Evolutionary conservation across 140 eudicot genomes (phyloP).

Genomic region (Stevia rebaudiana): DNA sequence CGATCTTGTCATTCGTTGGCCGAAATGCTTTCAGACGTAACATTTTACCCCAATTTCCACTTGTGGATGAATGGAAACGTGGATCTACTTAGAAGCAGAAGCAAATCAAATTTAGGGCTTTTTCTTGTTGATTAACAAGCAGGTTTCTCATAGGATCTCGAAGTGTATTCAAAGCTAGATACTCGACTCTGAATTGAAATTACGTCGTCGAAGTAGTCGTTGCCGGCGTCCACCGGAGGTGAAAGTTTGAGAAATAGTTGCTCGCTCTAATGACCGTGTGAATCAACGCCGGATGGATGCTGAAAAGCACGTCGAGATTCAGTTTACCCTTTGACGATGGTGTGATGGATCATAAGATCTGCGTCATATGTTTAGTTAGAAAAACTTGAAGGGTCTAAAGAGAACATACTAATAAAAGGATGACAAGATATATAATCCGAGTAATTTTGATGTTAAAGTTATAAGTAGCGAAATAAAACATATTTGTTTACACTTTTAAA

Average conservation of each 20-base stretch:
- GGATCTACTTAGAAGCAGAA: conserved; percentile 21
- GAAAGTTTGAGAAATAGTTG: not conserved
- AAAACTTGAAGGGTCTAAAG: conserved; percentile 7
- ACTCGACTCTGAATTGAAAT: conserved; percentile 4
- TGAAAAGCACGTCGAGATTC: conserved; percentile 8
- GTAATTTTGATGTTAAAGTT: too few relatives aligned
- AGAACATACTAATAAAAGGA: not conserved
- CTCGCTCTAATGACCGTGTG: conserved; percentile 1
- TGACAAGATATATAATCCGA: too few relatives aligned
- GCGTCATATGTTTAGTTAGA: not conserved
- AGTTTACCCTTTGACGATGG: not conserved
- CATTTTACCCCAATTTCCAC: conserved; percentile 33
- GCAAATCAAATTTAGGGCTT: conserved; percentile 13
- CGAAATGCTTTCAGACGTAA: conserved; percentile 75
- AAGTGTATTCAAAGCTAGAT: not conserved
- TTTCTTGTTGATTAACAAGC: conserved; percentile 7
- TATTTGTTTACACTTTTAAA: not conserved
- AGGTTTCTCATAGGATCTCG: conserved; percentile 26
- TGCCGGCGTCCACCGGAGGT: conserved; percentile 10
- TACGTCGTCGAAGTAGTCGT: not conserved
- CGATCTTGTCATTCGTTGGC: conserved; percentile 94
- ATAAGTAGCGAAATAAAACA: too few relatives aligned
- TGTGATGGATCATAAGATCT: conserved; percentile 3
- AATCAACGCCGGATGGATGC: conserved; percentile 19
- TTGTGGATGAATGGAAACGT: conserved; percentile 11